Evolutionary conservation across 148 eudicot genomes (phyloP), one percentile per base, ranked within the genome.

Genomic region (Hydrangea macrophylla): DNA sequence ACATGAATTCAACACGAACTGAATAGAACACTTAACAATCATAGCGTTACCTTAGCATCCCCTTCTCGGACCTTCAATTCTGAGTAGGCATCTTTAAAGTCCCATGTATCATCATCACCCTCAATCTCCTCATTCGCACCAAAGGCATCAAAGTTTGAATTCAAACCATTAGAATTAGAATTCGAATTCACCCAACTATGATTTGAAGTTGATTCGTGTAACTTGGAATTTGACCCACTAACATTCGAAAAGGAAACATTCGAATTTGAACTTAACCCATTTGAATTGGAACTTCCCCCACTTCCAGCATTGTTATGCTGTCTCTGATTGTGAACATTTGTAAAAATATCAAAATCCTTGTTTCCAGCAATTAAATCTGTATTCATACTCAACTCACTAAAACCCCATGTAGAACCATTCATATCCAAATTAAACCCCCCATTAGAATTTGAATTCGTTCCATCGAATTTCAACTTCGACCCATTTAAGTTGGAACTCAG

Each of bases 41-140:
- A 2, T 20, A 61, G 8, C 31, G 48, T 70, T 71, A 86, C 92
- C 85, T 80, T 74, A 18, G 66, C 57, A 70, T 71, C 76, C 67
- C 73, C 63, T 24, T 75, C 57, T 15, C 32, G 75, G 56, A 33
- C 40, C 60, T 36, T 73, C 48, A 24, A 54, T 20, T 69, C 79
- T 45, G 84, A 60, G 61, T 50, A 37, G 11, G 96, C 92, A 78
- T 80, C 89, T 68, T 60, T 84, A 54, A 92, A 92, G 54, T 92
- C 96, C 97, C 97, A 89, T 45, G 79, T 90, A 62, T 75, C 91
- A 35, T 77, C 89, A 32, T 69, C 86, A 59, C 48, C 65, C 58
- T 73, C 84, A 31, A 63, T 45, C 26, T 51, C 81, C 53, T 68
- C 71, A 42, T 51, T 56, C 27, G 31, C 55, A 70, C 9, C 68